Evolutionary conservation across 176 grass and related monocot species (phyloP).

Genomic region (Zoysia japonica): DNA sequence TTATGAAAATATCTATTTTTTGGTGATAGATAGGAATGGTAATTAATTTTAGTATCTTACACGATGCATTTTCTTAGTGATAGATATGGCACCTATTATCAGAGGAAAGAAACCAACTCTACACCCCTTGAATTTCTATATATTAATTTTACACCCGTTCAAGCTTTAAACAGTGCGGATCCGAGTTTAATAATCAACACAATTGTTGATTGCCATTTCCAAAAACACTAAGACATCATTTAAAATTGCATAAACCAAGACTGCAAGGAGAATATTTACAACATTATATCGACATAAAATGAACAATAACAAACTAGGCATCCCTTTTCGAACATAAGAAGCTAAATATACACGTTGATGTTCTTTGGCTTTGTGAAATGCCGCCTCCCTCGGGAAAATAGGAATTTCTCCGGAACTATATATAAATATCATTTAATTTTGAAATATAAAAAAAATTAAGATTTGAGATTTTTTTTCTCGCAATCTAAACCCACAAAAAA

Average conservation of each 20-base stretch:
- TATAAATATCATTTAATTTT: too few relatives aligned
- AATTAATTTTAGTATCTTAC: neutral
- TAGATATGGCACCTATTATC: neutral
- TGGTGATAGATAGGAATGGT: neutral
- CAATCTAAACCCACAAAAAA: too few relatives aligned
- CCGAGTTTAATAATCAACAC: neutral
- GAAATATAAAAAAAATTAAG: too few relatives aligned
- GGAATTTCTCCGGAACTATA: too few relatives aligned
- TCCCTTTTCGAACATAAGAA: neutral
- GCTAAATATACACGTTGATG: neutral
- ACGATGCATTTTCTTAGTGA: neutral
- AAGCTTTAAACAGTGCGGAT: neutral
- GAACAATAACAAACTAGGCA: too few relatives aligned
- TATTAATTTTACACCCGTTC: neutral
- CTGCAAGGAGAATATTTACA: neutral
- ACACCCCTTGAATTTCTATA: too few relatives aligned
- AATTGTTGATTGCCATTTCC: neutral
- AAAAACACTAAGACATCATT: neutral
- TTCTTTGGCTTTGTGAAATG: too few relatives aligned
- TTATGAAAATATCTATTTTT: neutral
- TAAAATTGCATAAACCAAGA: neutral
- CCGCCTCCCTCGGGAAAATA: too few relatives aligned
- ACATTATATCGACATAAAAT: too few relatives aligned
- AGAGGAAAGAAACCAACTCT: too few relatives aligned
- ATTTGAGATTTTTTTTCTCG: too few relatives aligned